Evolutionary conservation across 495 filamentous ascomycete species (phyloP), one percentile per base, ranked within the genome.

Genomic region (Parachaetomium inaequale): DNA sequence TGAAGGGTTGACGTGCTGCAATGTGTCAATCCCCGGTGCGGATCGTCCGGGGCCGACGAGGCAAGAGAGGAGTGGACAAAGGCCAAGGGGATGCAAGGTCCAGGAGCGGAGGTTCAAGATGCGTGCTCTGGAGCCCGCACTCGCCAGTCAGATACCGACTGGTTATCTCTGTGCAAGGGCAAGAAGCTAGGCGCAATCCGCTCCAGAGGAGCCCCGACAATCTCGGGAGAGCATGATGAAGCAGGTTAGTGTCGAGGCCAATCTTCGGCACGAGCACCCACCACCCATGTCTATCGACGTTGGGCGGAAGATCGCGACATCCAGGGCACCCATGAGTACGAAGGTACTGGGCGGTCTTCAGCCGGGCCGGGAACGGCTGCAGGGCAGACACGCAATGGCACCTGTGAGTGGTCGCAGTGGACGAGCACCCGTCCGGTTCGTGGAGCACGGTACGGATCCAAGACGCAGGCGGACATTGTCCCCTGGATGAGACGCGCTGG

Each of bases 191-290:
- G 64, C 66, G 59, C 53, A 47, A 63, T 63, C 55, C 55, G 66
- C 68, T 52, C 54, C 53, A 58, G 59, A 65, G 38, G 55, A 59
- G 49, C 46, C 64, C 49, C 66, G 65, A 69, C 65, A 72, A 72
- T 72, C 66, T 69, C 72, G 70, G 70, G 66, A 70, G 55, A 62
- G 51, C 63, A 69, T 72, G 66, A 69, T 74, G 66, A 69, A 68
- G 67, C 25, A 65, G 68, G 62, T 45, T 68, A 70, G 66, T 66
- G 67, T 65, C 63, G 28, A 61, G 56, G 68, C 21, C 58, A 58
- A 61, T 58, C 55, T 62, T 70, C 67, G 69, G 69, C 65, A 69
- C 61, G 61, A 68, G 53, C 31, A 63, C 55, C 68, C 63, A 68
- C 54, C 60, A 70, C 56, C 68, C 70, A 67, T 70, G 68, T 68